phyloP scores from a whole-genome alignment of 139 green algal species.

The Chlamydomonas schloesseri region DNA sequence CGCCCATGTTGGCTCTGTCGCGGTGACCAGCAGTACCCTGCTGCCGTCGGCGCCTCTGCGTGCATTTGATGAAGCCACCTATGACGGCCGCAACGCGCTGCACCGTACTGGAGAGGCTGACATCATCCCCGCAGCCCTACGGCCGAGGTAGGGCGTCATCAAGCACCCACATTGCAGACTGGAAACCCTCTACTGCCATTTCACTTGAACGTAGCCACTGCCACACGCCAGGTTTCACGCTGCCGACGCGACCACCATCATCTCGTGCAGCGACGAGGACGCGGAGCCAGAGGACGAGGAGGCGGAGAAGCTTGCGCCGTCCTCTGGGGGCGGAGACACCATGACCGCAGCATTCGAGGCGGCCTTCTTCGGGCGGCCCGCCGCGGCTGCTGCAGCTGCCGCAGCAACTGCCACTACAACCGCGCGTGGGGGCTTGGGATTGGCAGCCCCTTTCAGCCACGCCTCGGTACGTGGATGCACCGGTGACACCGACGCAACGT shows the following conservation, averaged over 20 bases:
- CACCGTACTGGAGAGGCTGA: neutral
- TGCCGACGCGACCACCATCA: constrained; percentile 40
- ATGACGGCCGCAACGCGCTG: too few relatives aligned
- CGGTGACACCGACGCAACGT: too few relatives aligned
- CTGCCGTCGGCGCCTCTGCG: too few relatives aligned
- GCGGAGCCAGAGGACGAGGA: neutral
- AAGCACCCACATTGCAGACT: too few relatives aligned
- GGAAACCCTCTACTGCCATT: too few relatives aligned
- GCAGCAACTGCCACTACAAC: neutral
- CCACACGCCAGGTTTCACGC: constrained; percentile 42
- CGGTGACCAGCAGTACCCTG: too few relatives aligned
- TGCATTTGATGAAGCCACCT: too few relatives aligned
- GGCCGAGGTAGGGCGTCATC: too few relatives aligned
- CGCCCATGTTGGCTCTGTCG: too few relatives aligned
- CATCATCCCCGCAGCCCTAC: neutral
- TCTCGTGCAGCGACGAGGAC: neutral
- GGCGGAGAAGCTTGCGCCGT: neutral
- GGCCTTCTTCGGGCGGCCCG: neutral
- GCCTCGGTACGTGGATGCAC: neutral
- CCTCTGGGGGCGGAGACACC: too few relatives aligned
- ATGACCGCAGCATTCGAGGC: constrained; percentile 25
- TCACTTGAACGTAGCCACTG: too few relatives aligned
- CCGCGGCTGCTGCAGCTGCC: neutral
- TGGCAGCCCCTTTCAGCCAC: neutral
- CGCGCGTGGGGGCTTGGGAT: neutral